These are phyloP conservation scores for Fusarium nisikadoi DNA, from an alignment of 2,329 filamentous ascomycete genomes.

Conservation along the genomic window DNA sequence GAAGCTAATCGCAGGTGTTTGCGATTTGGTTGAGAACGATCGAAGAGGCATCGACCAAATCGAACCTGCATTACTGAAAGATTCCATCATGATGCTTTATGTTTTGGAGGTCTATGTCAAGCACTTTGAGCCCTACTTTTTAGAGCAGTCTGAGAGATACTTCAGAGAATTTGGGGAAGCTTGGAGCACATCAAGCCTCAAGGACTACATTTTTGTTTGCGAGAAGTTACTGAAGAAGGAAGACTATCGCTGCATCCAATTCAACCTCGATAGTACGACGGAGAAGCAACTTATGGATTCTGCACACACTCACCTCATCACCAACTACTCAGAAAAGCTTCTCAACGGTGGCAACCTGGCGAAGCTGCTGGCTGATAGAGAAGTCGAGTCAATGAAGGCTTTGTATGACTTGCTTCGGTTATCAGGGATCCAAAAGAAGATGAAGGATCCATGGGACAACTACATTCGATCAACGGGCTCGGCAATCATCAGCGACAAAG, in stretches of 20 bases:
- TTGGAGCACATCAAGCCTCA: constrained; percentile 71
- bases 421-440: constrained; percentile 73
- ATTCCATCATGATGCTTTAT: constrained; percentile 84
- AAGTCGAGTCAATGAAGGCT: constrained; percentile 75
- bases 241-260: constrained; percentile 79
- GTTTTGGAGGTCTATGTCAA: constrained; percentile 84
- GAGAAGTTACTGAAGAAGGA: constrained; percentile 77
- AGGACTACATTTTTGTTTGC: constrained; percentile 79
- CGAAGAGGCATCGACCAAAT: constrained; percentile 68
- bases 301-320: constrained; percentile 78
- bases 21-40: constrained; percentile 78
- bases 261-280: constrained; percentile 85
- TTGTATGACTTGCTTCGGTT: constrained; percentile 83
- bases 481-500: constrained; percentile 81
- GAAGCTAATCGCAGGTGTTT: constrained; percentile 66
- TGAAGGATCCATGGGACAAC: constrained; percentile 78
- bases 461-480: constrained; percentile 84
- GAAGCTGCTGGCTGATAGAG: constrained; percentile 76
- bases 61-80: constrained; percentile 73
- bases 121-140: constrained; percentile 81
- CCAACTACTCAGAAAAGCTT: constrained; percentile 72
- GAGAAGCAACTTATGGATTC: constrained; percentile 78
- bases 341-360: constrained; percentile 74
- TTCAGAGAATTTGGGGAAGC: constrained; percentile 76
- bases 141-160: constrained; percentile 74